Evolutionary conservation across 2,329 filamentous ascomycete genomes (phyloP).

Genomic region (Nigrospora osmanthi): DNA sequence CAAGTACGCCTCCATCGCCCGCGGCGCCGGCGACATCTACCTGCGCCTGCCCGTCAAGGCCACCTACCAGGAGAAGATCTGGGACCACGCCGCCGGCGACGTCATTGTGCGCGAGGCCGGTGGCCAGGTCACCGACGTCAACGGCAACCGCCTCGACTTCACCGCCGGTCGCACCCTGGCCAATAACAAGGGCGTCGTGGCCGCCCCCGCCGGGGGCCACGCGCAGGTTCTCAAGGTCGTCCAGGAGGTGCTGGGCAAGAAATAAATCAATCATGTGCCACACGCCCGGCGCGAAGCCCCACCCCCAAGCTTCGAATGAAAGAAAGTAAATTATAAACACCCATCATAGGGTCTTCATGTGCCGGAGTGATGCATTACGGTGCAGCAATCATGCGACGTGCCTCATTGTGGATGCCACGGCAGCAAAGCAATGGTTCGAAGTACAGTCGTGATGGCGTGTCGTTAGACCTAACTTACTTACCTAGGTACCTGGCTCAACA

Average conservation of each 20-base stretch:
- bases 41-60: slow-evolving; percentile 78
- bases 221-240: slow-evolving; percentile 71
- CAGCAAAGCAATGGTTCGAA: no score
- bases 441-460: no score
- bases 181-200: slow-evolving; percentile 90
- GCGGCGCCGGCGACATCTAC: slow-evolving; percentile 92
- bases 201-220: slow-evolving; percentile 73
- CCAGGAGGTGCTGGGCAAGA: slow-evolving; percentile 60
- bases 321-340: no score
- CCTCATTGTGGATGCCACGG: no score
- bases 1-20: slow-evolving; percentile 92
- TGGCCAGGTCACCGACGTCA: slow-evolving; percentile 82
- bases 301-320: no score
- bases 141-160: slow-evolving; percentile 82
- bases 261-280: slow-evolving; percentile 16
- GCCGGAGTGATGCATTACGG: no score
- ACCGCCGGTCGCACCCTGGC: slow-evolving; percentile 75
- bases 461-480: no score
- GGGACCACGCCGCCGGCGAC: slow-evolving; percentile 96
- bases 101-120: slow-evolving; percentile 91
- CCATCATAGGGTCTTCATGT: no score
- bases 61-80: slow-evolving; percentile 97
- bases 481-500: no score
- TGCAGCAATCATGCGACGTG: no score
- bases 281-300: no score